Conservation (phyloP, 1,284 basidiomycete genomes). For the Ganoderma boninense region DNA sequence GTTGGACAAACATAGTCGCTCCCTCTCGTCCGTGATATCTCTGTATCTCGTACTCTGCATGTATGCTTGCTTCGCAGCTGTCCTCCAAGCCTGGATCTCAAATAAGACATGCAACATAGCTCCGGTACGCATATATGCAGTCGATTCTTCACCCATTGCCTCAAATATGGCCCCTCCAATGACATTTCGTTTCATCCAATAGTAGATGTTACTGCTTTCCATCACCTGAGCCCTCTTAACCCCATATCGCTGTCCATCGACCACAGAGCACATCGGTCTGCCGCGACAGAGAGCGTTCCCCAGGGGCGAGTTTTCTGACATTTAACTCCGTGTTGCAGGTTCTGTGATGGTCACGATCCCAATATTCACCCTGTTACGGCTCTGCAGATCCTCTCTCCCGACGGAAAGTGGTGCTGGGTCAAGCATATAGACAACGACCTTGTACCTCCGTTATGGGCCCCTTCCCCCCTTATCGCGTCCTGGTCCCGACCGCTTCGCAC, state of each 20-base stretch:
- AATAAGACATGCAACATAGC: slow-evolving; percentile 23
- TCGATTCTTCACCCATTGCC: too few species aligned
- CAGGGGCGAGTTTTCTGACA: neutral
- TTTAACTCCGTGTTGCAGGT: slow-evolving; percentile 44
- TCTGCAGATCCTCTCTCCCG: slow-evolving; percentile 62
- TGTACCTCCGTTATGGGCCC: slow-evolving; percentile 38
- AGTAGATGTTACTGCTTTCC: slow-evolving; percentile 34
- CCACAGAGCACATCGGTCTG: slow-evolving; percentile 59
- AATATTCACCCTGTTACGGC: slow-evolving; percentile 68
- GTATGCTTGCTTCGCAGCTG: neutral
- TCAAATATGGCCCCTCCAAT: neutral
- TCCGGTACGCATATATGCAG: slow-evolving; percentile 38
- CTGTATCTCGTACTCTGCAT: neutral
- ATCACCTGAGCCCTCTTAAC: neutral
- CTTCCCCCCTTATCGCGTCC: slow-evolving; percentile 38
- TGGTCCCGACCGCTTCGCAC: too few species aligned
- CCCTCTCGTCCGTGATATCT: neutral
- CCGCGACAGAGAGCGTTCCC: neutral
- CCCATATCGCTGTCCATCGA: slow-evolving; percentile 40
- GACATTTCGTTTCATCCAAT: slow-evolving; percentile 47
- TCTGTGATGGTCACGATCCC: slow-evolving; percentile 61
- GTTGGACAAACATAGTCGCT: neutral
- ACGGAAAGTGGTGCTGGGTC: slow-evolving; percentile 67
- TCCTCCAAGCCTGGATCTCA: neutral
- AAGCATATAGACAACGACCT: slow-evolving; percentile 66